Evolutionary conservation across 129 eudicot species (phyloP).

Genomic region (Glebionis coronaria): DNA sequence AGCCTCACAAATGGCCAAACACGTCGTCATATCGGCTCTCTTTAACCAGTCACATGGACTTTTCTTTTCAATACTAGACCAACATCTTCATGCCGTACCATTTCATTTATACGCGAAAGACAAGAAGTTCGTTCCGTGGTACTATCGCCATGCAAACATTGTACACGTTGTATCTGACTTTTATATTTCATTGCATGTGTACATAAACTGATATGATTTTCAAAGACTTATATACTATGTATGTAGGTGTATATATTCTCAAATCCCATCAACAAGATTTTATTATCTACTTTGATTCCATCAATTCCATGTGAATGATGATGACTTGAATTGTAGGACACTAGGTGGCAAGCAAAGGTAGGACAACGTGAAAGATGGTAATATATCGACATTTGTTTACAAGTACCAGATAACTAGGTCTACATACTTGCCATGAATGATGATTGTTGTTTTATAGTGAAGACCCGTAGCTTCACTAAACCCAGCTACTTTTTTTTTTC

Average conservation of each 20-base stretch:
- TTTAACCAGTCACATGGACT: neutral
- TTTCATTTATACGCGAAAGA: neutral
- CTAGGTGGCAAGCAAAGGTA: constrained; percentile 19
- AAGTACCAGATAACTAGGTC: constrained; percentile 11
- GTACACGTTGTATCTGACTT: neutral
- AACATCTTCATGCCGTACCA: neutral
- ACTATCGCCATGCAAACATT: constrained; percentile 2
- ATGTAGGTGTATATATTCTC: constrained; percentile 11
- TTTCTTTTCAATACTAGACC: neutral
- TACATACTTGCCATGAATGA: constrained; percentile 18
- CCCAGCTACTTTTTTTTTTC: no score
- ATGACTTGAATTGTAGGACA: constrained; percentile 5
- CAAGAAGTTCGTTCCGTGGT: constrained; percentile 8
- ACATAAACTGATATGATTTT: neutral
- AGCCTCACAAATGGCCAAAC: no score
- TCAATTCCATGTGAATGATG: constrained; percentile 10
- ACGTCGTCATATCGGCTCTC: neutral
- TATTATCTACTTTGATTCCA: constrained; percentile 8
- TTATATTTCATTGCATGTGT: neutral
- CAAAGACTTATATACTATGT: neutral
- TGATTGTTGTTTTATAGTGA: constrained; percentile 22
- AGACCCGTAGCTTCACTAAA: no score
- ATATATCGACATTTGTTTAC: constrained; percentile 8
- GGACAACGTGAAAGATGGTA: neutral
- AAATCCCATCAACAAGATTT: constrained; percentile 27